Percentiles rank a stretch among this genome's conserved stretches.
Evolutionary conservation across 106 monocot genomes (phyloP).

Genomic region (Allium fistulosum): DNA sequence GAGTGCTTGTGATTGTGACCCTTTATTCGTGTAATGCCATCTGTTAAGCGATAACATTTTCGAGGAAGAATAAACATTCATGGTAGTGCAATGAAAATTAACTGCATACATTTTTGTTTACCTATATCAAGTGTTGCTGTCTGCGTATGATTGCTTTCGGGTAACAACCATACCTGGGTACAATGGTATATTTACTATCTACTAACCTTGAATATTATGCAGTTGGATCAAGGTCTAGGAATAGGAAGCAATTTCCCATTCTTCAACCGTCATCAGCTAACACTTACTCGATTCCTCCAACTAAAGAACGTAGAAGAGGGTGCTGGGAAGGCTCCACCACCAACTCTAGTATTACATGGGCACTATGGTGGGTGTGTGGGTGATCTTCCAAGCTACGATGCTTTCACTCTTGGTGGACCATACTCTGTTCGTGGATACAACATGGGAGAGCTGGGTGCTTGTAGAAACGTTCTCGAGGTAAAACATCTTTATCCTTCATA

Average conservation of each 20-base stretch:
- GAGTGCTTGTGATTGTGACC: too few relatives aligned
- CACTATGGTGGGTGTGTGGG: slow-evolving; percentile 98
- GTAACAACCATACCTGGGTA: too few relatives aligned
- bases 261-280: slow-evolving; percentile 95
- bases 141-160: too few relatives aligned
- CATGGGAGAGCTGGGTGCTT: slow-evolving; percentile 94
- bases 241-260: slow-evolving; percentile 87
- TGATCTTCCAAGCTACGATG: slow-evolving; percentile 92
- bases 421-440: slow-evolving; percentile 95
- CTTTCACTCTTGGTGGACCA: slow-evolving; percentile 95
- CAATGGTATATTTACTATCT: too few relatives aligned
- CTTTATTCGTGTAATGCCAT: too few relatives aligned
- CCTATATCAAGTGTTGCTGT: too few relatives aligned
- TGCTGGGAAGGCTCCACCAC: slow-evolving; percentile 72
- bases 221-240: slow-evolving; percentile 95
- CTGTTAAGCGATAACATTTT: too few relatives aligned
- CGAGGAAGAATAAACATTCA: too few relatives aligned
- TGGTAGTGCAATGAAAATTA: too few relatives aligned
- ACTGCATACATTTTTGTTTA: too few relatives aligned
- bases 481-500: not conserved
- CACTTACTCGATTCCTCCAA: slow-evolving; percentile 67
- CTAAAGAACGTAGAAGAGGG: slow-evolving; percentile 82
- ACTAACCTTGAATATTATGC: not conserved
- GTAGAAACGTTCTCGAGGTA: slow-evolving; percentile 91
- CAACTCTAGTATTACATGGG: slow-evolving; percentile 81